Conservation (phyloP, 2,329 filamentous ascomycete species). For the Ceratocystiopsis minuta region DNA sequence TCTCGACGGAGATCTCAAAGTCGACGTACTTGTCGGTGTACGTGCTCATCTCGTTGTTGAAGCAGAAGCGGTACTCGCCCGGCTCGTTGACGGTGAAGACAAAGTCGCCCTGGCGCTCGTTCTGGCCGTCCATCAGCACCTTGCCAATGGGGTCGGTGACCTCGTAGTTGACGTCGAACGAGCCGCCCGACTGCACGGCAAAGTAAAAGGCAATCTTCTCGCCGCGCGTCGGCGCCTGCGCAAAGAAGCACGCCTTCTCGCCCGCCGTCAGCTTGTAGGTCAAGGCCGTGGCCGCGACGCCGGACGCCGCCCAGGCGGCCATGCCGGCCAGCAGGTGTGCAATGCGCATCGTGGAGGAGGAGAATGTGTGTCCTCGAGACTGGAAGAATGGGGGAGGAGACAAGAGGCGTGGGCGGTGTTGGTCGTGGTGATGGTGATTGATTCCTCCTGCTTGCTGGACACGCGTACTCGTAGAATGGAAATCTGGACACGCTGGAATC, state of each 20-base stretch:
- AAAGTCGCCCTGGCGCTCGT: conserved; percentile 91
- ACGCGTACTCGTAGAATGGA: background rate
- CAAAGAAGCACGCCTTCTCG: conserved; percentile 93
- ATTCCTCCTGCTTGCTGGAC: conserved; percentile 5
- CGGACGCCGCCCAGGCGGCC: conserved; percentile 50
- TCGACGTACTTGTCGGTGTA: conserved; percentile 96
- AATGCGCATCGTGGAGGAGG: conserved; percentile 42
- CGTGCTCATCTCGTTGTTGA: conserved; percentile 96
- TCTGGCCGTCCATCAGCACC: conserved; percentile 67
- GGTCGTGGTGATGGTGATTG: too few species aligned
- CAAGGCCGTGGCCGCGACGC: conserved; percentile 71
- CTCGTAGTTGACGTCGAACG: conserved; percentile 89
- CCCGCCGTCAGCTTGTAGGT: conserved; percentile 83
- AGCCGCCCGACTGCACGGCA: conserved; percentile 94
- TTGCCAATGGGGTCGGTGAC: conserved; percentile 70
- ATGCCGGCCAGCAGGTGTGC: conserved; percentile 45
- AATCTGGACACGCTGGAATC: conserved; percentile 2
- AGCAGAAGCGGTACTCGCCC: conserved; percentile 94
- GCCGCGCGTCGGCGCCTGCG: conserved; percentile 55
- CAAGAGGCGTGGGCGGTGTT: conserved; percentile 3
- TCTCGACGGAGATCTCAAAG: conserved; percentile 95
- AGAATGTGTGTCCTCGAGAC: background rate
- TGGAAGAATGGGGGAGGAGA: background rate
- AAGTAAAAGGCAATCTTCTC: conserved; percentile 98
- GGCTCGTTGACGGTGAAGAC: conserved; percentile 81